Evolutionary conservation across 139 green algal genomes (phyloP).

Genomic region (Zygnema circumcarinatum): DNA sequence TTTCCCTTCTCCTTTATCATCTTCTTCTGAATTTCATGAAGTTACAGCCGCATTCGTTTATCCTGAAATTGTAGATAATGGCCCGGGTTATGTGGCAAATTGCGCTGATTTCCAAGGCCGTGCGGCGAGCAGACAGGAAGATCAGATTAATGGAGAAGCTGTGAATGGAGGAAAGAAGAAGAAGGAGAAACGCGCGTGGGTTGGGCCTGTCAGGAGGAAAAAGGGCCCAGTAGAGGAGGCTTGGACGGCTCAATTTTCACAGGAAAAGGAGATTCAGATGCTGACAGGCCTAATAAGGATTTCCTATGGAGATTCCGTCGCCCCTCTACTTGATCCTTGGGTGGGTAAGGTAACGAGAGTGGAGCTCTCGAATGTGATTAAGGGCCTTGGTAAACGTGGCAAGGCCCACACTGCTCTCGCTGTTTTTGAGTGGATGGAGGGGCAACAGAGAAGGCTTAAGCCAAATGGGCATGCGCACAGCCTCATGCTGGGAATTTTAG

Average conservation of each 20-base stretch:
- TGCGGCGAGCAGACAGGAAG: too few relatives aligned
- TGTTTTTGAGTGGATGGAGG: conserved; percentile 41
- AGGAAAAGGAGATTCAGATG: background rate
- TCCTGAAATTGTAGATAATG: too few relatives aligned
- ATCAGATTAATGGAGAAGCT: too few relatives aligned
- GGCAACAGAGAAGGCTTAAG: background rate
- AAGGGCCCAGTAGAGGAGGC: background rate
- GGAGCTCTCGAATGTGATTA: conserved; percentile 33
- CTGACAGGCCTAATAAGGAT: background rate
- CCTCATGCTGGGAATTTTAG: conserved; percentile 38
- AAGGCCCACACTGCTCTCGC: background rate
- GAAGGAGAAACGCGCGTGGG: too few relatives aligned
- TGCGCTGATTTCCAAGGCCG: too few relatives aligned
- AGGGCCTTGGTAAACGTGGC: conserved; percentile 11
- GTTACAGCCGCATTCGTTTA: too few relatives aligned
- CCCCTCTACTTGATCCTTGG: background rate
- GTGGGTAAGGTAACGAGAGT: conserved; percentile 12
- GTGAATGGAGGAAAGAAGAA: too few relatives aligned
- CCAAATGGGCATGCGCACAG: conserved; percentile 32
- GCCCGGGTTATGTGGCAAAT: too few relatives aligned
- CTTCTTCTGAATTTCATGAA: too few relatives aligned
- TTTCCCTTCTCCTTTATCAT: too few relatives aligned
- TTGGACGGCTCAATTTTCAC: background rate
- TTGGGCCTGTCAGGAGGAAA: too few relatives aligned
- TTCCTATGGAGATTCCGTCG: background rate